phyloP scores from a whole-genome alignment of 768 basidiomycete species.

The Rhizopogon vesiculosus region DNA sequence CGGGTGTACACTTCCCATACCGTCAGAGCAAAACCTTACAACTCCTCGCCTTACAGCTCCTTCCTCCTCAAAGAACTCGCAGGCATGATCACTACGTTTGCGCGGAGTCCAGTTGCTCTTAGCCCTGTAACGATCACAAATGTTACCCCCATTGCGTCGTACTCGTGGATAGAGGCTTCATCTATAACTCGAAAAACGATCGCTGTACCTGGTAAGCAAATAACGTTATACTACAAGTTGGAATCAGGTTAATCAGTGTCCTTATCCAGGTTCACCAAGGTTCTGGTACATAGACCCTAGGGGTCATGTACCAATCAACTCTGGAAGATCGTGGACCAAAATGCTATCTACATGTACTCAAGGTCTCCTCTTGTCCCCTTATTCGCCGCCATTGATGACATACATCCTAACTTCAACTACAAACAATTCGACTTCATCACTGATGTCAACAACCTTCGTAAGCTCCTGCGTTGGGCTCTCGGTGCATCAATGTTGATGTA shows the following conservation, averaged over 20 bases:
- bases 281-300: constrained; percentile 54
- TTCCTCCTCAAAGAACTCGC: constrained; percentile 22
- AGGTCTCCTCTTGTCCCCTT: constrained; percentile 47
- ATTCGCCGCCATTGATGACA: constrained; percentile 52
- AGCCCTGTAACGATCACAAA: constrained; percentile 30
- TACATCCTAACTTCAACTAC: constrained; percentile 21
- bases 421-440: constrained; percentile 47
- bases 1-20: background rate
- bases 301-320: constrained; percentile 50
- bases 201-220: constrained; percentile 40
- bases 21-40: background rate
- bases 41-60: background rate
- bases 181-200: constrained; percentile 36
- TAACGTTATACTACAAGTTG: background rate
- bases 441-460: constrained; percentile 63
- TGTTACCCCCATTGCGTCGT: constrained; percentile 43
- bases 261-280: constrained; percentile 49
- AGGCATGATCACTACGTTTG: constrained; percentile 12
- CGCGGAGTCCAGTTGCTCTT: constrained; percentile 2
- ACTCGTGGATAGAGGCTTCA: constrained; percentile 43
- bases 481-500: constrained; percentile 64
- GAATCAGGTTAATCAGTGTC: background rate
- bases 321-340: constrained; percentile 52
- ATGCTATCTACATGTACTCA: constrained; percentile 39
- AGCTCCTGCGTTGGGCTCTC: constrained; percentile 55